These are phyloP conservation scores for Aspergillus spinulosporus DNA, from an alignment of 2,329 filamentous ascomycete species.

Conservation along the genomic window DNA sequence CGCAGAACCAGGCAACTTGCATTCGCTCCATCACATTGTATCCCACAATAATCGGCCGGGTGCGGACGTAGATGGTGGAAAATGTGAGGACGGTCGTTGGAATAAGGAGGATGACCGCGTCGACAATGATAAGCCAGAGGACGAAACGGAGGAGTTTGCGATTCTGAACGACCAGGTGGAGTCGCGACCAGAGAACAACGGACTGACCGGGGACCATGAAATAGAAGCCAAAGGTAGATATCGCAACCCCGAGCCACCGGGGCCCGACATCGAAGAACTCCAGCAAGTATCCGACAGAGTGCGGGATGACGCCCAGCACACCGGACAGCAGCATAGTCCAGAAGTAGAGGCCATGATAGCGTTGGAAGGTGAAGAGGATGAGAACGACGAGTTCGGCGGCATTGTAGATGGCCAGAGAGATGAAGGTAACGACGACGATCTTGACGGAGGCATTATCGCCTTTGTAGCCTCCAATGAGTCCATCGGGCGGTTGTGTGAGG, in stretches of 20 bases:
- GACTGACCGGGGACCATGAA: conserved; percentile 63
- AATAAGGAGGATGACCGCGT: conserved; percentile 54
- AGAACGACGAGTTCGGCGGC: conserved; percentile 46
- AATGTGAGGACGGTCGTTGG: conserved; percentile 58
- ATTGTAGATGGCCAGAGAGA: conserved; percentile 49
- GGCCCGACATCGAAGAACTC: conserved; percentile 39
- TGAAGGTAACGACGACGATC: conserved; percentile 36
- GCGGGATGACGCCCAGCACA: conserved; percentile 38
- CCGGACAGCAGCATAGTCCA: conserved; percentile 42
- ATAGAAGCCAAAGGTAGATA: conserved; percentile 57
- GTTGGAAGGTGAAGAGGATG: conserved; percentile 40
- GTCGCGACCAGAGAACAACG: conserved; percentile 62
- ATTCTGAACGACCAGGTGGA: conserved; percentile 60
- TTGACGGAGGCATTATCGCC: conserved; percentile 26
- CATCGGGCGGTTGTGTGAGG: conserved; percentile 29
- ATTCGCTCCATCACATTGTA: conserved; percentile 48
- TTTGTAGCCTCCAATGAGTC: conserved; percentile 31
- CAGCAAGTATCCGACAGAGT: conserved; percentile 43
- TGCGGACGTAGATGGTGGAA: conserved; percentile 34
- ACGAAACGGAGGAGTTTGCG: conserved; percentile 50
- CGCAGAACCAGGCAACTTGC: conserved; percentile 45
- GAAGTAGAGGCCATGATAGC: conserved; percentile 43
- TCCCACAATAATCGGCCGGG: conserved; percentile 29
- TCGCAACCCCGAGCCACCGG: conserved; percentile 38
- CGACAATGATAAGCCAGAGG: conserved; percentile 58